Percentiles rank a stretch among this genome's conserved stretches.
Evolutionary conservation across 2,329 filamentous ascomycete species (phyloP).

Genomic region (Colletotrichum spinosum): DNA sequence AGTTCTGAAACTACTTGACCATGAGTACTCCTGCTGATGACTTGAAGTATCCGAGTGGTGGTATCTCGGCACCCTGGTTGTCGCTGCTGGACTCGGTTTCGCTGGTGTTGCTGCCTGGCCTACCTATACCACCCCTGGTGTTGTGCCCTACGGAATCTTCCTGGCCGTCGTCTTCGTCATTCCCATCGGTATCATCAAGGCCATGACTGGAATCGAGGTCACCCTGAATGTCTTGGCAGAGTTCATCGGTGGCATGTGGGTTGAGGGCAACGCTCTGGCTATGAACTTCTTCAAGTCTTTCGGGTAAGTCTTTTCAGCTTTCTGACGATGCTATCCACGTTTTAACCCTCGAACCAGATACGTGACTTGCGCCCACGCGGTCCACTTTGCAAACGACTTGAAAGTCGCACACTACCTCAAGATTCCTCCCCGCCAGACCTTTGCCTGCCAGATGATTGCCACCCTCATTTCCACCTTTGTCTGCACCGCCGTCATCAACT

Average conservation of each 20-base stretch:
- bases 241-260: slow-evolving; percentile 57
- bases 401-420: slow-evolving; percentile 69
- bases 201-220: slow-evolving; percentile 56
- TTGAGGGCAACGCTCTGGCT: slow-evolving; percentile 56
- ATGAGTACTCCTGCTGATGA: background rate
- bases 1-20: background rate
- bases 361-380: slow-evolving; percentile 62
- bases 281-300: slow-evolving; percentile 60
- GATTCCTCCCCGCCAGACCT: slow-evolving; percentile 70
- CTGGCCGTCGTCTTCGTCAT: slow-evolving; percentile 58
- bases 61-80: slow-evolving; percentile 49
- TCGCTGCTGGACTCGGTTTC: slow-evolving; percentile 50
- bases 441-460: slow-evolving; percentile 68
- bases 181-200: slow-evolving; percentile 56
- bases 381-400: slow-evolving; percentile 61
- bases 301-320: slow-evolving; percentile 8
- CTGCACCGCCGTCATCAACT: slow-evolving; percentile 59
- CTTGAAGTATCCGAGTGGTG: slow-evolving; percentile 54
- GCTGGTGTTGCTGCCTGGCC: slow-evolving; percentile 54
- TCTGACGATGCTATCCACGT: slow-evolving; percentile 22
- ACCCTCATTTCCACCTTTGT: slow-evolving; percentile 66
- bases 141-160: slow-evolving; percentile 54
- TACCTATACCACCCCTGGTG: slow-evolving; percentile 53
- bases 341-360: slow-evolving; percentile 41
- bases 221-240: slow-evolving; percentile 60